Conservation (phyloP, 1,284 basidiomycete species). For the Abortiporus biennis region DNA sequence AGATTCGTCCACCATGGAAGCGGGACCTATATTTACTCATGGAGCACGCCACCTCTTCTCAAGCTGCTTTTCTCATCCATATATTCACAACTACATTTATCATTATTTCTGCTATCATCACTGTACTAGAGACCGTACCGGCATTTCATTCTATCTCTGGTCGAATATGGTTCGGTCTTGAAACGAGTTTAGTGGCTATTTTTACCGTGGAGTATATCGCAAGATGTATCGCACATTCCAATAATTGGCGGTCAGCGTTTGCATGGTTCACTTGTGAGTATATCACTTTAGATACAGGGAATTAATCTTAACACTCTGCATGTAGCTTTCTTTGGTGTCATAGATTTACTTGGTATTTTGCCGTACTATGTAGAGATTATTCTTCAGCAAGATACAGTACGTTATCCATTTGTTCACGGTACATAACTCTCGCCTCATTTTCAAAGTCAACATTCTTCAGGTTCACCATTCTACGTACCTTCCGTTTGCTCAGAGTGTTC, state of each 20-base stretch:
- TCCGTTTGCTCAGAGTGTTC: constrained; percentile 81
- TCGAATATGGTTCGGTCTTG: constrained; percentile 78
- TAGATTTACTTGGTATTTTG: constrained; percentile 78
- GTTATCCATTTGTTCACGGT: constrained; percentile 18
- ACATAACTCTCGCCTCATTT: constrained; percentile 2
- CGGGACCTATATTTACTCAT: constrained; percentile 53
- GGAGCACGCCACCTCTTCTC: constrained; percentile 64
- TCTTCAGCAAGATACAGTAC: constrained; percentile 79
- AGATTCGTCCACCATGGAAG: constrained; percentile 51
- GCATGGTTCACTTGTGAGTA: constrained; percentile 66
- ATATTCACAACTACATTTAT: constrained; percentile 60
- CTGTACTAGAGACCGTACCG: constrained; percentile 81
- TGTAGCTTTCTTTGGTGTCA: constrained; percentile 78
- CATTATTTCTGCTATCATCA: constrained; percentile 69
- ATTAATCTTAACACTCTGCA: constrained; percentile 3
- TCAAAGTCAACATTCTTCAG: constrained; percentile 74
- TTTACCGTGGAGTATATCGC: constrained; percentile 79
- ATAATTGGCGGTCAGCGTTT: constrained; percentile 50
- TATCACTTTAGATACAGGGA: constrained; percentile 7
- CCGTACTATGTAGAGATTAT: constrained; percentile 86
- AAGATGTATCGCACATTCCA: constrained; percentile 60
- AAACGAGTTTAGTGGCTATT: constrained; percentile 70
- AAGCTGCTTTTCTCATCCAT: constrained; percentile 61
- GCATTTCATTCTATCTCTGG: constrained; percentile 68
- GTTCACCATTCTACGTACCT: constrained; percentile 82